phyloP scores from a whole-genome alignment of 441 rosid genomes.

The Gossypium gossypioides region DNA sequence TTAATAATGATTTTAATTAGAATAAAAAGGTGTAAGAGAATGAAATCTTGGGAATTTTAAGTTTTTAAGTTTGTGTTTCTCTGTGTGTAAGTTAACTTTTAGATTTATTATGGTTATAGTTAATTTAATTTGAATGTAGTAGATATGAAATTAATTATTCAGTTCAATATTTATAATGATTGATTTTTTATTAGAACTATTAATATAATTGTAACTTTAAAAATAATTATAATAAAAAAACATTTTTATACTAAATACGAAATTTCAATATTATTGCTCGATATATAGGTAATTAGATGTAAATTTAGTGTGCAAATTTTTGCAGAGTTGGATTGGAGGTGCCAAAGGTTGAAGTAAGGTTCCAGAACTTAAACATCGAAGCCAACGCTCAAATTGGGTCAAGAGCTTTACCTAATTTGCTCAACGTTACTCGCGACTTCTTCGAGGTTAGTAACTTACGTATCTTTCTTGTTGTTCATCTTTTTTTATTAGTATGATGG shows the following conservation, averaged over 20 bases:
- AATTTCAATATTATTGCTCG: background rate
- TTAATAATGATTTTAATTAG: no score
- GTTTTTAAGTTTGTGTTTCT: no score
- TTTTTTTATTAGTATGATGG: background rate
- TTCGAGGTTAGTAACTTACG: conserved; percentile 40
- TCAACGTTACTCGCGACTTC: conserved; percentile 48
- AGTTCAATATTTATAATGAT: no score
- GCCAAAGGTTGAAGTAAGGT: conserved; percentile 68
- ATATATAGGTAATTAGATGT: no score
- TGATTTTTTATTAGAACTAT: no score
- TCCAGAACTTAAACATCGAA: conserved; percentile 48
- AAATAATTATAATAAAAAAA: background rate
- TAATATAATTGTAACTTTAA: background rate
- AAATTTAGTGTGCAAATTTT: background rate
- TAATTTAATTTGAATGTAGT: no score
- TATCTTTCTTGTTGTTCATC: background rate
- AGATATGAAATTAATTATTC: no score
- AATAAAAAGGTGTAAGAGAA: no score
- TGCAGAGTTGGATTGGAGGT: conserved; percentile 63
- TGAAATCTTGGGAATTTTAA: no score
- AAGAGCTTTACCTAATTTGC: conserved; percentile 80
- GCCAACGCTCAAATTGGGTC: conserved; percentile 61
- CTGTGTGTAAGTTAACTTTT: no score
- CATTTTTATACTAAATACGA: background rate
- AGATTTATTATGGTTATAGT: no score